phyloP scores from a whole-genome alignment of 306 rosid genomes.

The Luffa acutangula region DNA sequence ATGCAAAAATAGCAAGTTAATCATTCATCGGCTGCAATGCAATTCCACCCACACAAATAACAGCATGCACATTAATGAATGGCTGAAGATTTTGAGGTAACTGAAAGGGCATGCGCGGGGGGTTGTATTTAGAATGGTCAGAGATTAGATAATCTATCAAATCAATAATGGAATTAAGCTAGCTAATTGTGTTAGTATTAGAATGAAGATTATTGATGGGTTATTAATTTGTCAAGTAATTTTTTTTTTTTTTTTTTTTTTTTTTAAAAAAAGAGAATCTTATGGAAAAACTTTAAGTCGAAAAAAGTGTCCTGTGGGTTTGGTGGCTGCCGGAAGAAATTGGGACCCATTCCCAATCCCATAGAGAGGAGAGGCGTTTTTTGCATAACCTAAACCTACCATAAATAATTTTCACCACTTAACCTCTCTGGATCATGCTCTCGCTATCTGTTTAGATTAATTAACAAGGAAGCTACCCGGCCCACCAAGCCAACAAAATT shows the following conservation, averaged over 20 bases:
- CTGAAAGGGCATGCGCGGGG: not conserved
- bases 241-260: no score
- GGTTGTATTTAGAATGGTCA: not conserved
- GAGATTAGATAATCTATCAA: not conserved
- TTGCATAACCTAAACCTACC: not conserved
- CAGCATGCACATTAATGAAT: not conserved
- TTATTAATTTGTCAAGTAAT: not conserved
- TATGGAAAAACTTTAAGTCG: not conserved
- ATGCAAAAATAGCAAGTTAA: not conserved
- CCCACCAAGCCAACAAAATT: not conserved
- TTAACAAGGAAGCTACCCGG: not conserved
- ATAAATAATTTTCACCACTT: not conserved
- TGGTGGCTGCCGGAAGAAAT: constrained; percentile 5
- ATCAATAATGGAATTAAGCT: not conserved
- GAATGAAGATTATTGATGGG: not conserved
- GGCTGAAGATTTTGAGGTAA: not conserved
- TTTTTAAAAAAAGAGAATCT: not conserved
- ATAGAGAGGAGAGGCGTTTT: not conserved
- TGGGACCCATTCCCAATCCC: not conserved
- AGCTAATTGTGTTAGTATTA: not conserved
- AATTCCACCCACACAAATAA: not conserved
- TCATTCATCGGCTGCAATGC: not conserved
- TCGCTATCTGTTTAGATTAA: not conserved
- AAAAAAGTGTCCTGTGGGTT: not conserved
- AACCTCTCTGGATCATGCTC: not conserved